Evolutionary conservation across 2,329 filamentous ascomycete species (phyloP).

Genomic region (Trichoderma harzianum): DNA sequence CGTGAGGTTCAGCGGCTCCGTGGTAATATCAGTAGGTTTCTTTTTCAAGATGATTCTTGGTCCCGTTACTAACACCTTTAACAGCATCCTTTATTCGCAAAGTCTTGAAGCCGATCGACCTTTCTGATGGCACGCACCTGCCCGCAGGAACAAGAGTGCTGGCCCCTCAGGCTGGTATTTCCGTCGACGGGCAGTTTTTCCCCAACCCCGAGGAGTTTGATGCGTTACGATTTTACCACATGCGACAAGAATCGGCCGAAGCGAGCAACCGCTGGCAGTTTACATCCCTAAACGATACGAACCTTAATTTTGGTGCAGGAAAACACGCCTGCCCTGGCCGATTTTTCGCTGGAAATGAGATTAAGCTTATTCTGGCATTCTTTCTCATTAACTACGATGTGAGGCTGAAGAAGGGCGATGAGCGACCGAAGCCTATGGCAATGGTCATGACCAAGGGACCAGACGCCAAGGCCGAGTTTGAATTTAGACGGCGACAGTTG

Average conservation of each 20-base stretch:
- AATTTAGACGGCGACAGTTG: constrained; percentile 37
- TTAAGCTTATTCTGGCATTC: constrained; percentile 49
- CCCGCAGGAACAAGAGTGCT: constrained; percentile 43
- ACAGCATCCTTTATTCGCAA: constrained; percentile 45
- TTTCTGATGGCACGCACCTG: constrained; percentile 44
- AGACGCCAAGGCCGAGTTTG: constrained; percentile 39
- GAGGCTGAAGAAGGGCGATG: constrained; percentile 33
- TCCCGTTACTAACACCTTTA: constrained; percentile 19
- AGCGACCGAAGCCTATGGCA: constrained; percentile 38
- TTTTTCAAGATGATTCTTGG: neutral
- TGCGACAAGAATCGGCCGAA: constrained; percentile 38
- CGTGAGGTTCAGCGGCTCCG: constrained; percentile 40
- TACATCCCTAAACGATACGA: constrained; percentile 40
- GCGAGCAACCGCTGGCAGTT: constrained; percentile 42
- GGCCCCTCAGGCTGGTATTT: constrained; percentile 40
- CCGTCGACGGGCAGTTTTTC: constrained; percentile 40
- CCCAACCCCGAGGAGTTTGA: constrained; percentile 44
- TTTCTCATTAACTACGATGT: constrained; percentile 48
- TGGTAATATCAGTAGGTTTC: constrained; percentile 41
- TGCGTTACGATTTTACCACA: constrained; percentile 47
- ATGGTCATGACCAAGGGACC: constrained; percentile 41
- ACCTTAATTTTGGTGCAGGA: constrained; percentile 47
- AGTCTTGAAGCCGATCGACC: constrained; percentile 42
- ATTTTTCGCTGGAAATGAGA: constrained; percentile 48
- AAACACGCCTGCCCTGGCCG: constrained; percentile 48